These are phyloP conservation scores for Dispira simplex DNA, from an alignment of 192 early-diverging fungal genomes.

Conservation along the genomic window DNA sequence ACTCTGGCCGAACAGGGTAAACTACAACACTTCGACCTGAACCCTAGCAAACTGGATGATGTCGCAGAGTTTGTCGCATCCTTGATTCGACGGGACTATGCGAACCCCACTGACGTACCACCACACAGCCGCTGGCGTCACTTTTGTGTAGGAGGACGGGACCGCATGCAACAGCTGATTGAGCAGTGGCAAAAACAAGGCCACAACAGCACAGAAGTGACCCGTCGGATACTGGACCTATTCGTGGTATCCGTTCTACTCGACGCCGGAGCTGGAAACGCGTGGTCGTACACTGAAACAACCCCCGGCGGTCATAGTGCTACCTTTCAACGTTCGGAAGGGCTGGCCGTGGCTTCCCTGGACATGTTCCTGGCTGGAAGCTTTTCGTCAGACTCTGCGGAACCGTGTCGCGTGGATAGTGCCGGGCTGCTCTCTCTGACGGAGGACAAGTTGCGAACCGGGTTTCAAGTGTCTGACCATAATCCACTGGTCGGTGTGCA, in stretches of 20 bases:
- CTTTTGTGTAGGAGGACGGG: slow-evolving; percentile 42
- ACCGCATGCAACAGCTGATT: slow-evolving; percentile 32
- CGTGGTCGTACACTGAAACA: slow-evolving; percentile 55
- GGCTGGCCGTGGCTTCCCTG: slow-evolving; percentile 68
- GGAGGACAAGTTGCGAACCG: slow-evolving; percentile 19
- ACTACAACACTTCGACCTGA: slow-evolving; percentile 56
- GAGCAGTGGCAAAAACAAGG: slow-evolving; percentile 15
- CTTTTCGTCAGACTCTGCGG: slow-evolving; percentile 43
- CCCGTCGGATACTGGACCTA: slow-evolving; percentile 64
- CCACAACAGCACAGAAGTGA: slow-evolving; percentile 26
- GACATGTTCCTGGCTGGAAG: slow-evolving; percentile 69
- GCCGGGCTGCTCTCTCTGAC: slow-evolving; percentile 18
- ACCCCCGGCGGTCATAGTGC: slow-evolving; percentile 16
- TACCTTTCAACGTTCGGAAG: slow-evolving; percentile 58
- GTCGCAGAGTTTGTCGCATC: slow-evolving; percentile 52
- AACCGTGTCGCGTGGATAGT: slow-evolving; percentile 60
- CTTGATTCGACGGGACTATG: slow-evolving; percentile 60
- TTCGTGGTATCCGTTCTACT: slow-evolving; percentile 80
- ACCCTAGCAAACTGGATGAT: slow-evolving; percentile 37
- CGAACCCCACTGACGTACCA: slow-evolving; percentile 45
- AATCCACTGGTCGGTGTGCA: slow-evolving; percentile 73
- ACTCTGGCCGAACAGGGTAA: slow-evolving; percentile 32
- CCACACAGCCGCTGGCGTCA: slow-evolving; percentile 82
- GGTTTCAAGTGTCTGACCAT: slow-evolving; percentile 61
- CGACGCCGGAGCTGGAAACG: slow-evolving; percentile 80